These are phyloP conservation scores for Trichophyton equinum DNA, from an alignment of 2,329 filamentous ascomycete species.

Conservation along the genomic window DNA sequence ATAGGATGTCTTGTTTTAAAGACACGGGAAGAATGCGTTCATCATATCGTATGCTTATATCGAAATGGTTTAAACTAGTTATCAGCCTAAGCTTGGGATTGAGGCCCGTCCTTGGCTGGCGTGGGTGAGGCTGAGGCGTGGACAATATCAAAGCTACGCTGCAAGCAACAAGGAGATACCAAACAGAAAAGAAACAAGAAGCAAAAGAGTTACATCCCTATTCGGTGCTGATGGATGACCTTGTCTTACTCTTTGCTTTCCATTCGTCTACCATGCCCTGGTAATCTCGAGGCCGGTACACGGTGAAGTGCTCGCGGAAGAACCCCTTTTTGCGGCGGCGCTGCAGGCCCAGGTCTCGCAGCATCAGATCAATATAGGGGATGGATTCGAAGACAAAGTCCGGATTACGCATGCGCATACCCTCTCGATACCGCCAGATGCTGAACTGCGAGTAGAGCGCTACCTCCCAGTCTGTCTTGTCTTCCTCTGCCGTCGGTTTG, in stretches of 20 bases:
- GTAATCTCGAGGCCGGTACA: constrained; percentile 33
- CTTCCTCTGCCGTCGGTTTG: constrained; percentile 15
- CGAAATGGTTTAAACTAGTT: too few species aligned
- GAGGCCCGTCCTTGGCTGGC: too few species aligned
- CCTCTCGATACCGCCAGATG: constrained; percentile 53
- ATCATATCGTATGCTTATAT: too few species aligned
- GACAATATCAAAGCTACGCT: neutral
- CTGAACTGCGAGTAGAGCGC: constrained; percentile 57
- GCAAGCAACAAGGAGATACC: neutral
- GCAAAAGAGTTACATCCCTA: neutral
- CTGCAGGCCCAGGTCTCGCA: constrained; percentile 52
- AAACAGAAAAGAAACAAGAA: neutral
- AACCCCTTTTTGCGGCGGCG: constrained; percentile 26
- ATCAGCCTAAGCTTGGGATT: too few species aligned
- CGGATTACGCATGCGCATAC: constrained; percentile 29
- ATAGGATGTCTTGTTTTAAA: neutral
- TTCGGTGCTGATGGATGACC: neutral
- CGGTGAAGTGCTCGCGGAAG: constrained; percentile 24
- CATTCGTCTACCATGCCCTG: constrained; percentile 31
- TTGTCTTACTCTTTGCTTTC: constrained; percentile 12
- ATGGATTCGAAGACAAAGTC: constrained; percentile 67
- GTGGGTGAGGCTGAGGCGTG: too few species aligned
- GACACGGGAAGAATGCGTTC: too few species aligned
- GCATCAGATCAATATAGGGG: constrained; percentile 58
- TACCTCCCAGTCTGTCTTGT: constrained; percentile 40